Evolutionary conservation across 2,329 filamentous ascomycete species (phyloP), one percentile per base, ranked within the genome.

Genomic region (Stachybotrys chlorohalonatus): DNA sequence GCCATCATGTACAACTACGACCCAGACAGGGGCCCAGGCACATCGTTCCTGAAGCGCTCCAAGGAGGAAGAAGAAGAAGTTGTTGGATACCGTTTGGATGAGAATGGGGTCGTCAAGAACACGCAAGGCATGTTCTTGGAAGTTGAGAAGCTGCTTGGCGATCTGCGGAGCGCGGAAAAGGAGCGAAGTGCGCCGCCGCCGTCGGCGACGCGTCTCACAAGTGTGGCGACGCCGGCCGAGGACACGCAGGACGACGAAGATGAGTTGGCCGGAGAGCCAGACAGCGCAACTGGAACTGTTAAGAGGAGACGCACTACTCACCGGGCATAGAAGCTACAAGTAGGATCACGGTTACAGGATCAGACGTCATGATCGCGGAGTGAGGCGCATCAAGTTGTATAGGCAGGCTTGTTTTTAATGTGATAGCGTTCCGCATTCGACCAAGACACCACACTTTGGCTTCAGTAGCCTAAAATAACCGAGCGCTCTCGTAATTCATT

Each of bases 1-100:
- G 93, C 94, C 16, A 88, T 96, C 70, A 97, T 99, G 94, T 99
- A 96, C 76, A 97, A 97, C 63, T 85, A 89, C 0, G 90, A 95
- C 58, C 85, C 87, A 0, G 78, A 88, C 60, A 82, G 86, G 31
- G 87, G 87, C 0, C 83, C 87, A 9, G 86, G 86, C 0, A 75
- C 79, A 2, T 74, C 78, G 0, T 88, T 91, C 59, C 68, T 81
- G 63, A 72, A 73, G 54, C 64, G 73, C 47, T 64, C 73, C 47
- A 64, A 67, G 62, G 73, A 70, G 48, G 76, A 76, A 57, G 68
- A 76, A 60, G 66, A 79, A 61, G 68, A 75, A 53, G 66, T 77
- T 1, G 73, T 82, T 45, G 78, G 82, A 8, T 88, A 87, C 61
- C 82, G 85, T 61, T 77, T 86, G 11, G 86, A 90, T 59, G 90